These are phyloP conservation scores for Metschnikowia vanudenii DNA, from an alignment of 805 yeast species.

Conservation along the genomic window DNA sequence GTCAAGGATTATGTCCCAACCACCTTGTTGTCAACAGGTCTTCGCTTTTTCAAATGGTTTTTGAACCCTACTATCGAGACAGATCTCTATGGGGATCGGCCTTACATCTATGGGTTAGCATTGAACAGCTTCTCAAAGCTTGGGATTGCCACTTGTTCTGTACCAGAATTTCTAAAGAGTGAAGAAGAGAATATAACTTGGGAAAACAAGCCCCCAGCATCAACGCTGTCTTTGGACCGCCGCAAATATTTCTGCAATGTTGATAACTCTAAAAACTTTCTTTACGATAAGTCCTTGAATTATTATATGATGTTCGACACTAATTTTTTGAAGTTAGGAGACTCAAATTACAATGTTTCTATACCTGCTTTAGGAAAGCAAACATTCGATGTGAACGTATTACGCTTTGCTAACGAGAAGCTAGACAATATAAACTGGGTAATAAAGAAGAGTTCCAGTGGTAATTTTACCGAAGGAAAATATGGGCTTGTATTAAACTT, in stretches of 20 bases:
- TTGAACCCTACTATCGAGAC: slow-evolving; percentile 67
- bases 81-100: slow-evolving; percentile 58
- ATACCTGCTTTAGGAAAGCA: slow-evolving; percentile 48
- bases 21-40: slow-evolving; percentile 45
- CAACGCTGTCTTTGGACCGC: slow-evolving; percentile 38
- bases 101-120: slow-evolving; percentile 62
- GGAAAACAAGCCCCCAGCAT: slow-evolving; percentile 20
- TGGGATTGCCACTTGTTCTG: slow-evolving; percentile 22
- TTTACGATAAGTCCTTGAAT: slow-evolving; percentile 34
- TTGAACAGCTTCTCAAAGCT: slow-evolving; percentile 55
- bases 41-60: slow-evolving; percentile 53
- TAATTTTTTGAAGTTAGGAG: slow-evolving; percentile 49
- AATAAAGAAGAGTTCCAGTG: slow-evolving; percentile 37
- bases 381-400: slow-evolving; percentile 45
- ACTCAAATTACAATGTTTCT: slow-evolving; percentile 49
- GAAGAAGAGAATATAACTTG: slow-evolving; percentile 27
- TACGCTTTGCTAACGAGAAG: slow-evolving; percentile 41
- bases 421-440: slow-evolving; percentile 48
- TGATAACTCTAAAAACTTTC: slow-evolving; percentile 38
- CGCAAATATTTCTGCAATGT: slow-evolving; percentile 43
- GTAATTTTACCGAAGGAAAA: slow-evolving; percentile 31
- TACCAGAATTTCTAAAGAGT: background rate
- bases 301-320: slow-evolving; percentile 57
- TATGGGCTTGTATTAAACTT: slow-evolving; percentile 39
- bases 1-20: slow-evolving; percentile 58